Percentiles rank a stretch among this genome's conserved stretches.
Evolutionary conservation across 345 rosid species (phyloP).

Genomic region (Raphanus raphanistrum): DNA sequence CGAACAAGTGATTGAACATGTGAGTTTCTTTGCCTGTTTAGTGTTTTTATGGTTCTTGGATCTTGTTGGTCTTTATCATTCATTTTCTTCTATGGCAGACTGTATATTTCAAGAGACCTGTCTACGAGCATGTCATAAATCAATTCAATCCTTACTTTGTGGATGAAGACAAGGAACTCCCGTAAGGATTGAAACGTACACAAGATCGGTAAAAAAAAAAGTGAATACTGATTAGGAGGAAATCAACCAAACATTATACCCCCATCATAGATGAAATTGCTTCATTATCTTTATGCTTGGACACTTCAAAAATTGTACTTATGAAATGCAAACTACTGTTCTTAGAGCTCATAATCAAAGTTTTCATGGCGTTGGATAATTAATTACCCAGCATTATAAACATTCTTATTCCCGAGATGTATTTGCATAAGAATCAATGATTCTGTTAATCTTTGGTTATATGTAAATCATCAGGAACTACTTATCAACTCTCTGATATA

Average conservation of each 20-base stretch:
- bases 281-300: background rate
- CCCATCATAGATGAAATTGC: constrained; percentile 8
- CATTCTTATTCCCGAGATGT: background rate
- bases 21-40: constrained; percentile 29
- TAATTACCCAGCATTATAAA: background rate
- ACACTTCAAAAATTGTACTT: background rate
- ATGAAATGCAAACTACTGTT: background rate
- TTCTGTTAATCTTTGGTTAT: background rate
- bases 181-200: constrained; percentile 5
- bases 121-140: constrained; percentile 63
- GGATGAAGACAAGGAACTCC: constrained; percentile 33
- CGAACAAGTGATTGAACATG: constrained; percentile 55
- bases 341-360: background rate
- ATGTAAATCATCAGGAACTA: background rate
- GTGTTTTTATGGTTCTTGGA: background rate
- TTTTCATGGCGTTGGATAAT: background rate
- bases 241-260: background rate
- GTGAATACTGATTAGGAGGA: constrained; percentile 15
- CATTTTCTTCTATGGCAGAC: constrained; percentile 40
- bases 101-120: constrained; percentile 70
- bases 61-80: background rate
- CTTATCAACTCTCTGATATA: background rate
- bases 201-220: background rate
- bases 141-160: constrained; percentile 55
- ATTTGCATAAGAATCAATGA: background rate